Conservation (phyloP, 2,329 filamentous ascomycete genomes). For the Magnaporthiopsis incrustans region DNA sequence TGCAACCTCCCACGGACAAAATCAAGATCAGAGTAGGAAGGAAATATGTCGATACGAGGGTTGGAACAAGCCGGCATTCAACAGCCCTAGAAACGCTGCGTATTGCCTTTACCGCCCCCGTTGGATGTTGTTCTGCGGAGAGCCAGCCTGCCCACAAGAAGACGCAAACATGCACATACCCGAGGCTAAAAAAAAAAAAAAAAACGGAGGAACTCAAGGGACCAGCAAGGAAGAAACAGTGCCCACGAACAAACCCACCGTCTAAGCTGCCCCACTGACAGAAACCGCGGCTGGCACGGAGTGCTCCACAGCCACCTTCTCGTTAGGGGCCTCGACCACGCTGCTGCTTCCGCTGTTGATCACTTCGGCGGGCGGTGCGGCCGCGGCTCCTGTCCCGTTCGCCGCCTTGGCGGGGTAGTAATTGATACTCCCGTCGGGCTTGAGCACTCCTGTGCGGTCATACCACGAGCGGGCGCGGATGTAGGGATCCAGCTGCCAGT, state of each 20-base stretch:
- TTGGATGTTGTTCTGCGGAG: neutral
- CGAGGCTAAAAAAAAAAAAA: neutral
- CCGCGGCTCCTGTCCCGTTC: neutral
- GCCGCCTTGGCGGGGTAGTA: constrained; percentile 48
- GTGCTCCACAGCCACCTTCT: constrained; percentile 12
- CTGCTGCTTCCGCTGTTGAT: constrained; percentile 8
- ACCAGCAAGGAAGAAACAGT: neutral
- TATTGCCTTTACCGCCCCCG: no score
- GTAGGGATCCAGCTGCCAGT: constrained; percentile 88
- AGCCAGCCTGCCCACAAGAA: neutral
- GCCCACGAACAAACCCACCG: neutral
- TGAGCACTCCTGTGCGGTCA: constrained; percentile 69
- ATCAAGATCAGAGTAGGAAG: neutral
- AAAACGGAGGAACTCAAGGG: neutral
- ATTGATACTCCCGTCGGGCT: constrained; percentile 56
- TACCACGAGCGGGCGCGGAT: constrained; percentile 76
- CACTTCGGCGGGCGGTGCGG: neutral
- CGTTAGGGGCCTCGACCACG: constrained; percentile 9
- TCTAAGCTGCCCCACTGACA: constrained; percentile 3
- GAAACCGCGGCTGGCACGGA: constrained; percentile 8
- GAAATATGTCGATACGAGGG: neutral
- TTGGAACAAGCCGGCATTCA: neutral
- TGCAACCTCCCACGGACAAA: neutral
- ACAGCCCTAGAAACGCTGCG: neutral
- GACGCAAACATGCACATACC: neutral